Evolutionary conservation across 1,284 basidiomycete genomes (phyloP).

Genomic region (Boletus smithii): DNA sequence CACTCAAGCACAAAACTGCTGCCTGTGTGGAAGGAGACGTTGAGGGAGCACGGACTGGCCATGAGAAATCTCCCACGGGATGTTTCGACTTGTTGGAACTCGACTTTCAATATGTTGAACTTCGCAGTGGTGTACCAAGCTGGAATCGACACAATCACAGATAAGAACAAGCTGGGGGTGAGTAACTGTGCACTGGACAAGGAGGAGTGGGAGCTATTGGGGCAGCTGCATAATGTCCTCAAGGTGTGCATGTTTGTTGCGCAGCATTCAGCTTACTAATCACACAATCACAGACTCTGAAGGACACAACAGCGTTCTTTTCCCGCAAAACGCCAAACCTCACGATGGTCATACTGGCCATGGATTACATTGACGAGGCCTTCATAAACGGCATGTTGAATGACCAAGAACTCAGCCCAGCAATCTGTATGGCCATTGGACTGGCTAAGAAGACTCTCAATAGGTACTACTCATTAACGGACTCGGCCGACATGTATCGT

Average conservation of each 20-base stretch:
- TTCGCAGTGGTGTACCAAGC: conserved; percentile 24
- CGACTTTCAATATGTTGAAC: conserved; percentile 13
- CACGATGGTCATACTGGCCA: no score
- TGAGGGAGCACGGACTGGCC: not conserved
- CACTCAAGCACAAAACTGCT: conserved; percentile 22
- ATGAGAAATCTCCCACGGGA: not conserved
- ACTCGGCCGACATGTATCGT: no score
- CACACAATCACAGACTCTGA: conserved; percentile 15
- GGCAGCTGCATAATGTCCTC: not conserved
- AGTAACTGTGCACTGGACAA: conserved; percentile 14
- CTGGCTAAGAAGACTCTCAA: no score
- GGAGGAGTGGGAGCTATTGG: not conserved
- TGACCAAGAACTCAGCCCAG: no score
- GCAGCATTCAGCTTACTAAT: not conserved
- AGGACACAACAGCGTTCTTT: conserved; percentile 17
- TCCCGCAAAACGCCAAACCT: no score
- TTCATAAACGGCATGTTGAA: no score
- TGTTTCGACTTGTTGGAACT: no score
- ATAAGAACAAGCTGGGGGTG: conserved; percentile 10
- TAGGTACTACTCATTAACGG: no score
- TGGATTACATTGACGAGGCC: no score
- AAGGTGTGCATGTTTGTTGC: not conserved
- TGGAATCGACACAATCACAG: not conserved
- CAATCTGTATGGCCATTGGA: no score
- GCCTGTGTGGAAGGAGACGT: not conserved